Conservation (phyloP, 2,329 filamentous ascomycete genomes). For the Sarocladiaceae sp. region DNA sequence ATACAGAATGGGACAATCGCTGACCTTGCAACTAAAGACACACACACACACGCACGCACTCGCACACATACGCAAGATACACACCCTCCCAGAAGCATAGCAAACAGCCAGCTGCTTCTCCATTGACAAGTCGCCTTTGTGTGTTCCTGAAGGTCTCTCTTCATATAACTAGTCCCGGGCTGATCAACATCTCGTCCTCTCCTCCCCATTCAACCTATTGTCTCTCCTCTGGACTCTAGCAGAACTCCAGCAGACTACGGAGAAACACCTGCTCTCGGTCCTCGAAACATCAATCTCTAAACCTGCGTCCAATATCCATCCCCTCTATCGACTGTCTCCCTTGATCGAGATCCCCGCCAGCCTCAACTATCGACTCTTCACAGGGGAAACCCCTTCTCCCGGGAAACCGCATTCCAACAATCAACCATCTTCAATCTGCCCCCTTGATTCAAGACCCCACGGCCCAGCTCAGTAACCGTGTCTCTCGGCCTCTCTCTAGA, state of each 20-base stretch:
- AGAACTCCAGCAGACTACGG: too few species aligned
- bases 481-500: conserved; percentile 27
- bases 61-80: not conserved
- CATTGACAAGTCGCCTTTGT: not conserved
- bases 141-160: not conserved
- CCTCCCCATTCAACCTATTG: too few species aligned
- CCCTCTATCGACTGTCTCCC: too few species aligned
- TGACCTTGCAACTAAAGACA: too few species aligned
- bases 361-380: conserved; percentile 9
- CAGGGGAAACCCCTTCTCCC: conserved; percentile 3
- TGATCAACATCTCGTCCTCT: conserved; percentile 7
- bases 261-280: too few species aligned
- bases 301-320: too few species aligned
- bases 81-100: conserved; percentile 7
- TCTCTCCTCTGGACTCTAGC: too few species aligned
- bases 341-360: conserved; percentile 8
- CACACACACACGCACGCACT: not conserved
- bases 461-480: conserved; percentile 17
- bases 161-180: conserved; percentile 7
- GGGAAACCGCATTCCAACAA: conserved; percentile 21
- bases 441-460: too few species aligned
- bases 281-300: too few species aligned
- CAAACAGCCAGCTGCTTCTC: too few species aligned
- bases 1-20: too few species aligned
- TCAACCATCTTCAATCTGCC: not conserved